A percentile compares a stretch with the other conserved stretches of the same genome.
Evolutionary conservation across 1,139 yeast species (phyloP).

Genomic region (Chernovozyma sophiae-reginae): DNA sequence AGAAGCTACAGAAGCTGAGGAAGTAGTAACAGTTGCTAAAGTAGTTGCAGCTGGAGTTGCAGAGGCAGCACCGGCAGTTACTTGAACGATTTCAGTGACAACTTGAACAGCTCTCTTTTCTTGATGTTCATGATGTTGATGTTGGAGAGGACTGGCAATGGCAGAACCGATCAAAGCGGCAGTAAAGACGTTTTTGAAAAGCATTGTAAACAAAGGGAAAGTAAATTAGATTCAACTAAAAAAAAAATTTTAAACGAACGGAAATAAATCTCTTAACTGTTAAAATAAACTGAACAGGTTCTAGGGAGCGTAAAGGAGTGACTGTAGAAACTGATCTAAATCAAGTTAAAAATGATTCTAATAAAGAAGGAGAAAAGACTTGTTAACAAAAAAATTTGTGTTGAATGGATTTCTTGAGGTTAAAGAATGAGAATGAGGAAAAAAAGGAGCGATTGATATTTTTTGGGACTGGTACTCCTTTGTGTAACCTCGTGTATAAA

Average conservation of each 20-base stretch:
- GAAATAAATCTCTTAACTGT: no score
- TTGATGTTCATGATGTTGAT: conserved; percentile 37
- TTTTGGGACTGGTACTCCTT: no score
- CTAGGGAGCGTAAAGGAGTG: conserved; percentile 17
- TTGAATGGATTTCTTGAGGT: not conserved
- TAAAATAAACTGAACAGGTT: conserved; percentile 4
- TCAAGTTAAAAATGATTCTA: not conserved
- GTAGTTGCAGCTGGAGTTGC: conserved; percentile 15
- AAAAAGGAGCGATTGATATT: not conserved
- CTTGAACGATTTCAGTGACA: conserved; percentile 27
- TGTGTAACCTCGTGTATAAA: not conserved
- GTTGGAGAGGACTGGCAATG: conserved; percentile 33
- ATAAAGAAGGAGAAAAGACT: not conserved
- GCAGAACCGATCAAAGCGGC: conserved; percentile 34
- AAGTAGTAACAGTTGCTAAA: conserved; percentile 14
- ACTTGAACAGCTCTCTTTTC: conserved; percentile 32
- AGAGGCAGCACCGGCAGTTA: conserved; percentile 26
- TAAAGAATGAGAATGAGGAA: not conserved
- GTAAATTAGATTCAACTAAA: no score
- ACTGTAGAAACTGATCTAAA: conserved; percentile 14
- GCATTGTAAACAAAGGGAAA: conserved; percentile 29
- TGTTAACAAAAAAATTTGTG: not conserved
- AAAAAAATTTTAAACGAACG: no score
- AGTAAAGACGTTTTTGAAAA: conserved; percentile 41
- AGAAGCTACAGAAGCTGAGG: conserved; percentile 16